Base-by-base conservation (phyloP, 2,329 filamentous ascomycete genomes). In the Alternaria sp. region DNA sequence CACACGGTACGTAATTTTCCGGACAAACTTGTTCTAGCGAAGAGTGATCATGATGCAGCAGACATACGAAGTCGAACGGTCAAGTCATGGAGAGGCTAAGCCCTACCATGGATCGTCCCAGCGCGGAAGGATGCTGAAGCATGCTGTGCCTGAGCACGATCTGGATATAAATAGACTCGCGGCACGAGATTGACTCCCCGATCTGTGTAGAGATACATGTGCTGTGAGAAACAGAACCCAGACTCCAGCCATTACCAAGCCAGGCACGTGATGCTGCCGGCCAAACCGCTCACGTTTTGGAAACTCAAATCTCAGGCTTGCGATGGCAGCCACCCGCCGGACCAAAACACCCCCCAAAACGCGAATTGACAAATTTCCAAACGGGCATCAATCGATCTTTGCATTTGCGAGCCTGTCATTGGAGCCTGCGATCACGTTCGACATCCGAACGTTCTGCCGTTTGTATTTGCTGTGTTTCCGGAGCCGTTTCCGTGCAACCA, bases 401-500 rank as follows among this genome's bases (percentile, higher is more conserved):
- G 92, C 92, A 72, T 86, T 89, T 62, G 89, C 89, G 46, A 95
- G 83, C 72, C 86, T 86, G 54, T 89, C 87, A 56, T 85, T 86
- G 11, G 91, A 90, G 63, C 90, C 91, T 68, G 86, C 88, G 59
- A 97, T 85, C 71, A 96, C 95, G 80, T 97, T 97, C 66, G 93
- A 90, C 68, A 96, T 88, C 62, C 89, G 89, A 64, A 92, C 83
- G 46, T 89, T 88, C 17, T 88, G 86, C 64, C 88, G 88, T 80
- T 91, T 91, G 78, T 91, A 91, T 78, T 95, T 94, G 78, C 88
- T 90, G 81, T 96, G 92, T 80, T 97, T 97, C 52, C 92, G 87
- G 46, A 97, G 85, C 61, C 92, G 91, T 84, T 97, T 97, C 62
- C 96, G 86, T 8, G 96, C 96, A 36, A 98, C 96, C 96, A 99